phyloP scores from a whole-genome alignment of 768 basidiomycete genomes.

The Boletus fagicola region DNA sequence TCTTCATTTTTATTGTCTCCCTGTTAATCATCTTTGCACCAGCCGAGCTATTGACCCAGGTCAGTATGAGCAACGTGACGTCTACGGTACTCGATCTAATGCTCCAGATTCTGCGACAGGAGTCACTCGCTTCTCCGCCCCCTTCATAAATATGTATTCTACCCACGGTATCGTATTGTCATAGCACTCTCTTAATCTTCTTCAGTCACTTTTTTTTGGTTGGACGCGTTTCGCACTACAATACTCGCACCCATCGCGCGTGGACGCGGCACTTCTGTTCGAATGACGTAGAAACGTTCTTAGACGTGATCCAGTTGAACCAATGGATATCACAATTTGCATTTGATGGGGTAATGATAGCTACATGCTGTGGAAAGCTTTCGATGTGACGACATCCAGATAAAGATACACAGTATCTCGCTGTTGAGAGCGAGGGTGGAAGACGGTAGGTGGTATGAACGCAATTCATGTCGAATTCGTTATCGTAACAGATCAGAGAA shows the following conservation, averaged over 20 bases:
- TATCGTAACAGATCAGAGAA: constrained; percentile 31
- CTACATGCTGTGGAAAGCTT: constrained; percentile 40
- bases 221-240: constrained; percentile 20
- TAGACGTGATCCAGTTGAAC: constrained; percentile 8
- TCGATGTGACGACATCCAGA: constrained; percentile 21
- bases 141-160: constrained; percentile 42
- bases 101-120: constrained; percentile 37
- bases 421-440: constrained; percentile 40
- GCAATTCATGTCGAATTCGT: not conserved
- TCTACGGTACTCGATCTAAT: constrained; percentile 29
- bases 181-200: constrained; percentile 19
- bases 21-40: constrained; percentile 4
- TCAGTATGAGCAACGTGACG: constrained; percentile 26
- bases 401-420: constrained; percentile 28
- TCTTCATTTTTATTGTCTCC: not conserved
- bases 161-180: constrained; percentile 22
- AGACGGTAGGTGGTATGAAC: constrained; percentile 3
- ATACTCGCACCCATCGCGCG: constrained; percentile 23
- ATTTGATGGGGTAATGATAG: constrained; percentile 4
- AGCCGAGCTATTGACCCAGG: constrained; percentile 66
- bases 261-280: constrained; percentile 12
- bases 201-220: constrained; percentile 11
- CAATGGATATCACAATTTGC: constrained; percentile 24
- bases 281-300: constrained; percentile 14
- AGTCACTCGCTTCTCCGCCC: constrained; percentile 71